These are phyloP conservation scores for Coffea eugenioides DNA, from an alignment of 257 asterid genomes.

Conservation along the genomic window DNA sequence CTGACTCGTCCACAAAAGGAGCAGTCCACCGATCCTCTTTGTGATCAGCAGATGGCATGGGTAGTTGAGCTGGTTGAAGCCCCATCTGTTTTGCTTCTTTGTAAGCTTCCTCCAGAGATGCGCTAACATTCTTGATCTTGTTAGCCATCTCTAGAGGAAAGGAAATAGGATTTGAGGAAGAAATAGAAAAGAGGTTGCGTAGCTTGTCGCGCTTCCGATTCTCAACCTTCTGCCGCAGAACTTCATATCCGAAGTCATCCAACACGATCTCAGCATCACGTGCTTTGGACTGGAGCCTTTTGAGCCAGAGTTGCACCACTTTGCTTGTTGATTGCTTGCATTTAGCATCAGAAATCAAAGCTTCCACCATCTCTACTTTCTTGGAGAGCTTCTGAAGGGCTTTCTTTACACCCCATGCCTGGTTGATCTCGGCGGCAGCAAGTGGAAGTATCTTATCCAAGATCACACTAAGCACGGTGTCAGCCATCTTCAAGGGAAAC, in stretches of 20 bases:
- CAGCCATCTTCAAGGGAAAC: no score
- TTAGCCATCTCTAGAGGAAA: not conserved
- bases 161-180: not conserved
- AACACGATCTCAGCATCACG: slow-evolving; percentile 21
- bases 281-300: slow-evolving; percentile 14
- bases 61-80: not conserved
- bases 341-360: no score
- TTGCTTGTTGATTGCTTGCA: not conserved
- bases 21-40: not conserved
- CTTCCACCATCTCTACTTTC: no score
- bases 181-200: not conserved
- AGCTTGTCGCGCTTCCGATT: slow-evolving; percentile 9
- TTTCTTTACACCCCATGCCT: no score
- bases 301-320: slow-evolving; percentile 18
- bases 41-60: not conserved
- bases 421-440: no score
- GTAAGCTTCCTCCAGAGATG: not conserved
- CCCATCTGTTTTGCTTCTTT: not conserved
- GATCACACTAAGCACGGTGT: no score
- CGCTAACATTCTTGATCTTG: no score
- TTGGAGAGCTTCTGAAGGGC: no score
- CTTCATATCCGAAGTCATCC: slow-evolving; percentile 17
- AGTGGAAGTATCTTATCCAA: no score
- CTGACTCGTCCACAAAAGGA: not conserved
- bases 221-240: not conserved